These are phyloP conservation scores for Aspergillus ustus DNA, from an alignment of 2,329 filamentous ascomycete species.

Conservation along the genomic window DNA sequence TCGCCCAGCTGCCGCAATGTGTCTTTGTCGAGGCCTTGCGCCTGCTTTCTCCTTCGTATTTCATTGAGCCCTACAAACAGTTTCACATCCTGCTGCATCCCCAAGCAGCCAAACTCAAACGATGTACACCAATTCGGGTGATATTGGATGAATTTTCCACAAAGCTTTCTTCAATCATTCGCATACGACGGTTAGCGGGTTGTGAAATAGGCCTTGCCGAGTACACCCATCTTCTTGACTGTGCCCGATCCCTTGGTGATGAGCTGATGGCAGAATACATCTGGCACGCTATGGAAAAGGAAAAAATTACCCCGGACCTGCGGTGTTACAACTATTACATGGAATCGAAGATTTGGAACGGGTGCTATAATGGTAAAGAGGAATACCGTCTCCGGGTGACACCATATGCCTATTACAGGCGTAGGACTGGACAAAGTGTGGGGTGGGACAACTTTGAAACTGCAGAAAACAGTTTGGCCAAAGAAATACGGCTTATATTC, in stretches of 20 bases:
- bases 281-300: conserved; percentile 52
- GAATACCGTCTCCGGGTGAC: conserved; percentile 45
- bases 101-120: conserved; percentile 49
- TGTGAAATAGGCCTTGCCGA: conserved; percentile 50
- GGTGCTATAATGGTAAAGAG: conserved; percentile 44
- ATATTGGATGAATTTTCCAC: conserved; percentile 47
- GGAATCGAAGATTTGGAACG: conserved; percentile 55
- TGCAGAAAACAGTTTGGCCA: conserved; percentile 37
- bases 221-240: conserved; percentile 58
- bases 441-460: conserved; percentile 40
- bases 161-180: conserved; percentile 44
- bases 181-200: conserved; percentile 42
- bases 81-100: conserved; percentile 58
- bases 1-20: conserved; percentile 54
- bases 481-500: conserved; percentile 48
- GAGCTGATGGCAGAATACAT: conserved; percentile 47
- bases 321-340: conserved; percentile 62
- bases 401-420: conserved; percentile 36
- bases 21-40: conserved; percentile 68
- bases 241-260: conserved; percentile 55
- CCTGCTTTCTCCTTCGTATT: conserved; percentile 62
- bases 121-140: conserved; percentile 41
- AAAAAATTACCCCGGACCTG: conserved; percentile 49
- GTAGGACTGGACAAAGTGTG: conserved; percentile 23
- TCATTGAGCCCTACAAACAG: conserved; percentile 52